Evolutionary conservation across 176 grass and related monocot species (phyloP).

Genomic region (Ananas comosus): DNA sequence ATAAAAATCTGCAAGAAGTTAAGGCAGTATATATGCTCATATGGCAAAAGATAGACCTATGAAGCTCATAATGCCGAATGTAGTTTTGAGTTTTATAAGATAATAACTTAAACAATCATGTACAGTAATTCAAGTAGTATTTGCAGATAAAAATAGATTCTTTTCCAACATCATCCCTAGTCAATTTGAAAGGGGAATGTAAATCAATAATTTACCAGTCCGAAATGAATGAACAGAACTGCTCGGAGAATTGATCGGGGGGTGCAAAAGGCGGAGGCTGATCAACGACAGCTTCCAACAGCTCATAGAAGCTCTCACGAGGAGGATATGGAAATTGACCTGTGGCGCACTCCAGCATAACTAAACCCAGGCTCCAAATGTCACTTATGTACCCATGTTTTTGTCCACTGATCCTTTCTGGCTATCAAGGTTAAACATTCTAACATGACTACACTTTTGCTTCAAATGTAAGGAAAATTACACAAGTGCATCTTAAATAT

Average conservation of each 20-base stretch:
- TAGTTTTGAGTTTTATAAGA: too few species aligned
- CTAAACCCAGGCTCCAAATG: conserved; percentile 91
- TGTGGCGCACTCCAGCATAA: conserved; percentile 80
- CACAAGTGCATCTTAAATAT: too few species aligned
- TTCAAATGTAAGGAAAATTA: too few species aligned
- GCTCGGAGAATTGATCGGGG: conserved; percentile 51
- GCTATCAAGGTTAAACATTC: conserved; percentile 43
- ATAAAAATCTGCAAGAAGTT: too few species aligned
- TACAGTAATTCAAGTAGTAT: too few species aligned
- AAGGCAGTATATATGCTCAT: too few species aligned
- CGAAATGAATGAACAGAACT: conserved; percentile 90
- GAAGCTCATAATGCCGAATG: too few species aligned
- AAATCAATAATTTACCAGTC: conserved; percentile 39
- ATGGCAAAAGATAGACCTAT: too few species aligned
- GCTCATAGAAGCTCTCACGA: conserved; percentile 66
- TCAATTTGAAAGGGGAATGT: too few species aligned
- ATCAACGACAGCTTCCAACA: conserved; percentile 76
- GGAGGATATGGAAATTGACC: conserved; percentile 83
- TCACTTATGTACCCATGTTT: conserved; percentile 81
- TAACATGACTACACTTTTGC: not conserved
- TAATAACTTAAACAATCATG: too few species aligned
- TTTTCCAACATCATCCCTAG: too few species aligned
- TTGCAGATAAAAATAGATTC: too few species aligned
- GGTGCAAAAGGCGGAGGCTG: conserved; percentile 61
- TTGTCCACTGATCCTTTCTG: conserved; percentile 74